Percentiles rank a stretch among this genome's conserved stretches.
These are phyloP conservation scores for Coniochaeta sp. DNA, from an alignment of 2,329 filamentous ascomycete species.

Conservation along the genomic window DNA sequence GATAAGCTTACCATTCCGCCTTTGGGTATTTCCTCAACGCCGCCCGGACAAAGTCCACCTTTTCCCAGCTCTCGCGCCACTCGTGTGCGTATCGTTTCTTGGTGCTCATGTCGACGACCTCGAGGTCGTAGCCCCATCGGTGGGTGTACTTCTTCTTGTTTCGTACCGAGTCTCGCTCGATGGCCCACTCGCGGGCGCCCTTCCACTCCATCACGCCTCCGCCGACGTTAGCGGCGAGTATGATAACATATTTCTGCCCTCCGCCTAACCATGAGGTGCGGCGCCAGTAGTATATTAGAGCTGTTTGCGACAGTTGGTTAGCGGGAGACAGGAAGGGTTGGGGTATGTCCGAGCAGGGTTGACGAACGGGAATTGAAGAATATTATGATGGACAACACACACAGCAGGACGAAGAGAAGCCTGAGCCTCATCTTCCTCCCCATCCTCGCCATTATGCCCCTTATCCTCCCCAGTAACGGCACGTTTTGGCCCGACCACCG, in stretches of 20 bases:
- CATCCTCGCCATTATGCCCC: conserved; percentile 40
- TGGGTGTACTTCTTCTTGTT: conserved; percentile 89
- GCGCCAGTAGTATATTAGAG: conserved; percentile 57
- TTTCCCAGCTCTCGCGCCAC: conserved; percentile 99
- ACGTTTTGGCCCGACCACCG: conserved; percentile 42
- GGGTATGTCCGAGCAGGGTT: background rate
- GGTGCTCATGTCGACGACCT: conserved; percentile 97
- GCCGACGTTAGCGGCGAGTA: conserved; percentile 87
- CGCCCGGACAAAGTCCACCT: conserved; percentile 87
- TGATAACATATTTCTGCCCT: conserved; percentile 87
- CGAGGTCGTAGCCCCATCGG: conserved; percentile 89
- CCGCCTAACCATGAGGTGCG: conserved; percentile 68
- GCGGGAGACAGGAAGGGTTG: too few relatives aligned
- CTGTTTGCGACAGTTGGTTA: conserved; percentile 24
- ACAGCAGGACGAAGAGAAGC: conserved; percentile 48
- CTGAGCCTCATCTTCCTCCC: conserved; percentile 61
- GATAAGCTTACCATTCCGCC: conserved; percentile 83
- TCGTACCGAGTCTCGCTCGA: conserved; percentile 89
- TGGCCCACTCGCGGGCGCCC: conserved; percentile 93
- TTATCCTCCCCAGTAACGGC: conserved; percentile 39
- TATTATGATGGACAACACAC: conserved; percentile 55
- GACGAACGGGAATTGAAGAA: conserved; percentile 71
- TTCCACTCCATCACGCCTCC: conserved; percentile 99
- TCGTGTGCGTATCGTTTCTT: conserved; percentile 98
- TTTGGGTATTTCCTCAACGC: conserved; percentile 89